Percentiles rank a stretch among this genome's conserved stretches.
These are phyloP conservation scores for Chlorella variabilis DNA, from an alignment of 163 green algal genomes.

Conservation along the genomic window DNA sequence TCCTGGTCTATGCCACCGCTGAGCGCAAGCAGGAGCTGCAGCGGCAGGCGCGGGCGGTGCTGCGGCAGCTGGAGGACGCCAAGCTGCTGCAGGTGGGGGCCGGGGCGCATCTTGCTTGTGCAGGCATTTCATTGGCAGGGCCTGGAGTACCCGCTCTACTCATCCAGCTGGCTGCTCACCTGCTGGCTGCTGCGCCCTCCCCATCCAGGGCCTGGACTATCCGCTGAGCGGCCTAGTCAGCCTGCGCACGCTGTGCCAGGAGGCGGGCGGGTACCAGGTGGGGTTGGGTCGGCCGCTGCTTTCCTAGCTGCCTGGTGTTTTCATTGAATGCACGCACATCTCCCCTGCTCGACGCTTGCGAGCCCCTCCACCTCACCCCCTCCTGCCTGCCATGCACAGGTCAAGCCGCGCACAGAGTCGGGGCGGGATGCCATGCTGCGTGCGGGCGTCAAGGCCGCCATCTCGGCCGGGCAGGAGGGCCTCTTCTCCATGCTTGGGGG, in stretches of 20 bases:
- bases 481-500: not conserved
- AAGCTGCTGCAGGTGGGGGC: constrained; percentile 48
- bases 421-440: constrained; percentile 60
- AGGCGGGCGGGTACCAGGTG: constrained; percentile 32
- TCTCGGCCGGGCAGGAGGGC: constrained; percentile 18
- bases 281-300: not conserved
- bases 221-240: constrained; percentile 42
- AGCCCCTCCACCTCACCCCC: too few species aligned
- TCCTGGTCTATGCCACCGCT: not conserved
- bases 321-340: not conserved
- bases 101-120: not conserved
- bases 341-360: not conserved
- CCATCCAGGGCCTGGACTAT: constrained; percentile 54
- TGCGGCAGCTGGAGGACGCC: constrained; percentile 54
- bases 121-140: too few species aligned
- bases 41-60: constrained; percentile 29
- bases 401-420: constrained; percentile 50
- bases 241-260: constrained; percentile 49
- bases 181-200: constrained; percentile 38
- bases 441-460: constrained; percentile 32
- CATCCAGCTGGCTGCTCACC: not conserved
- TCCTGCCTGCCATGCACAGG: constrained; percentile 1
- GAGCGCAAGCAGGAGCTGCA: constrained; percentile 39
- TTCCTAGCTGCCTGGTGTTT: not conserved
- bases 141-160: too few species aligned